Evolutionary conservation across 2,329 filamentous ascomycete genomes (phyloP).

Genomic region (Berkeleyomyces rouxiae): DNA sequence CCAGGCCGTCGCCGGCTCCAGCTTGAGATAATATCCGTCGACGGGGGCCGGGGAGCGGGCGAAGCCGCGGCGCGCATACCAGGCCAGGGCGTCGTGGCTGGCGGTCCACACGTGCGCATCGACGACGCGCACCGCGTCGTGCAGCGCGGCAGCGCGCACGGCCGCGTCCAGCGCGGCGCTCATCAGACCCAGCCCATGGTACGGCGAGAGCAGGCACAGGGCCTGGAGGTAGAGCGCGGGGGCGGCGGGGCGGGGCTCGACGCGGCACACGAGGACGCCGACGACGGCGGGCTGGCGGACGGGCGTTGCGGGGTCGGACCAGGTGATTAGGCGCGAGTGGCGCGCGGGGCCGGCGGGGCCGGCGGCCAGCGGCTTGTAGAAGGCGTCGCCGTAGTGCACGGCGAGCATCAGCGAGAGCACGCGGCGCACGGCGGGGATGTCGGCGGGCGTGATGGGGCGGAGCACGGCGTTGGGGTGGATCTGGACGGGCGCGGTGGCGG

Average conservation of each 20-base stretch:
- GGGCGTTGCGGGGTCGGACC: conserved; percentile 26
- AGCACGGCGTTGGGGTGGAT: conserved; percentile 35
- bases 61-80: conserved; percentile 46
- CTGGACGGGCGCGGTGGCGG: conserved; percentile 16
- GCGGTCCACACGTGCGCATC: conserved; percentile 55
- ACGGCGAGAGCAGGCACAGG: conserved; percentile 45
- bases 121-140: conserved; percentile 27
- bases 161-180: conserved; percentile 39
- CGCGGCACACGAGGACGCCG: conserved; percentile 45
- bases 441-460: conserved; percentile 30
- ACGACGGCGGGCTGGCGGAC: conserved; percentile 30
- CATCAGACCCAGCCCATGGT: conserved; percentile 42
- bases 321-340: conserved; percentile 45
- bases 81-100: conserved; percentile 44
- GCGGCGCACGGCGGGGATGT: conserved; percentile 42
- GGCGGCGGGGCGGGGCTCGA: conserved; percentile 32
- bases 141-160: conserved; percentile 24
- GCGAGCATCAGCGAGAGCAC: conserved; percentile 50
- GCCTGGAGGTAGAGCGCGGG: conserved; percentile 48
- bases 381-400: conserved; percentile 45
- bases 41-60: conserved; percentile 29
- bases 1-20: conserved; percentile 45
- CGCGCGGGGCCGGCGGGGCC: conserved; percentile 31
- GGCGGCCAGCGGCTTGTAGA: conserved; percentile 40
- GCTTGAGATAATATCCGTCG: conserved; percentile 43